A percentile compares a stretch with the other conserved stretches of the same genome.
These are phyloP conservation scores for Vaccinium darrowii DNA, from an alignment of 148 eudicot species.

Conservation along the genomic window DNA sequence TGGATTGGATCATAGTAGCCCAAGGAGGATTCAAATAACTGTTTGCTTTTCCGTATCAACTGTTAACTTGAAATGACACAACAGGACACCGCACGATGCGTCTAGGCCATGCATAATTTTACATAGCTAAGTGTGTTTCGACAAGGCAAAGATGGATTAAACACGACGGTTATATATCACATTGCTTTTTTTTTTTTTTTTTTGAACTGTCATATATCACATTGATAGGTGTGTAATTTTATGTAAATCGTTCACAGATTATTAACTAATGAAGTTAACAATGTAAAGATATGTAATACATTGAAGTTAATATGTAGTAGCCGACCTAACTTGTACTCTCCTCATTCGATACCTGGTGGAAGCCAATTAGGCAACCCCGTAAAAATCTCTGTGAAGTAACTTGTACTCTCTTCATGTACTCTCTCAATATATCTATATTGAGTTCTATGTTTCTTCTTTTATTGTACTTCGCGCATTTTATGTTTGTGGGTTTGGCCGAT, in stretches of 20 bases:
- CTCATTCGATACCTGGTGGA: too few species aligned
- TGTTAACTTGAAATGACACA: not conserved
- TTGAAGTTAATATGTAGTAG: not conserved
- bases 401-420: too few species aligned
- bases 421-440: too few species aligned
- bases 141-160: not conserved
- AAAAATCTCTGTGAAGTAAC: too few species aligned
- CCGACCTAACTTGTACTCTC: too few species aligned
- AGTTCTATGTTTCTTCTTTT: too few species aligned
- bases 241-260: not conserved
- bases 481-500: not conserved
- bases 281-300: not conserved
- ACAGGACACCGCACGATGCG: not conserved
- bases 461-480: too few species aligned
- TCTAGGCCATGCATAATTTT: too few species aligned
- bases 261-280: not conserved
- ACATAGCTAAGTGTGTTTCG: not conserved
- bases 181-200: not conserved
- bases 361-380: too few species aligned
- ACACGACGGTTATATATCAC: not conserved
- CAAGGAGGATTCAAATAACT: not conserved
- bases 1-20: not conserved
- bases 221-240: not conserved
- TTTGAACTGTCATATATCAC: not conserved
- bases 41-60: not conserved